Evolutionary conservation across 2,329 filamentous ascomycete genomes (phyloP), one percentile per base, ranked within the genome.

Genomic region (Acephala macrosclerotiorum): DNA sequence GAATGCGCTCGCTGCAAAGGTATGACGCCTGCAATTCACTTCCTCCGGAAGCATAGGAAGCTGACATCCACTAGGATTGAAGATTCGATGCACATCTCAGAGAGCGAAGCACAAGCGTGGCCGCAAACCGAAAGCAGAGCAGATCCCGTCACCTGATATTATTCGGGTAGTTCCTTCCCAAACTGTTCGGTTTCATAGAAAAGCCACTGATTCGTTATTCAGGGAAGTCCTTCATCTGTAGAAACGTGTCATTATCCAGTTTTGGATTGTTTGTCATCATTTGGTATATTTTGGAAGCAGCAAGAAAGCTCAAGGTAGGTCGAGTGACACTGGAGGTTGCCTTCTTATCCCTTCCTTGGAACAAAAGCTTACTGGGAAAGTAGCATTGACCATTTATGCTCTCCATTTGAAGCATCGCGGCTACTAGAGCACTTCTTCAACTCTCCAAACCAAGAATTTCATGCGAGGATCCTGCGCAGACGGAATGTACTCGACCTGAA

Each of bases 81-180:
- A 42, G 3, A 25, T 58, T 11, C 18, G 20, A 33, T 58, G 56
- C 35, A 58, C 56, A 4, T 40, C 20, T 26, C 35, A 42, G 16
- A 58, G 56, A 26, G 56, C 22, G 3, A 58, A 58, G 56, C 56
- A 58, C 20, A 58, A 58, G 26, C 56, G 56, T 18, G 56, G 56
- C 7, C 20, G 56, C 12, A 58, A 58, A 26, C 33, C 35, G 4
- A 58, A 58, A 25, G 12, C 38, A 6, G 45, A 49, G 4, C 18
- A 49, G 45, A 25, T 12, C 20, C 45, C 4, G 18, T 49, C 45
- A 49, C 45, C 45, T 49, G 45, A 25, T 5, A 12, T 12, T 20
- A 18, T 2, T 4, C 45, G 3, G 45, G 45, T 49, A 49, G 18
- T 5, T 20, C 11, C 2, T 49, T 20, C 45, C 18, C 20, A 3